Percentiles rank a stretch among this genome's conserved stretches.
These are phyloP conservation scores for Fragilaria crotonensis DNA, from an alignment of 108 stramenopile genomes.

Conservation along the genomic window DNA sequence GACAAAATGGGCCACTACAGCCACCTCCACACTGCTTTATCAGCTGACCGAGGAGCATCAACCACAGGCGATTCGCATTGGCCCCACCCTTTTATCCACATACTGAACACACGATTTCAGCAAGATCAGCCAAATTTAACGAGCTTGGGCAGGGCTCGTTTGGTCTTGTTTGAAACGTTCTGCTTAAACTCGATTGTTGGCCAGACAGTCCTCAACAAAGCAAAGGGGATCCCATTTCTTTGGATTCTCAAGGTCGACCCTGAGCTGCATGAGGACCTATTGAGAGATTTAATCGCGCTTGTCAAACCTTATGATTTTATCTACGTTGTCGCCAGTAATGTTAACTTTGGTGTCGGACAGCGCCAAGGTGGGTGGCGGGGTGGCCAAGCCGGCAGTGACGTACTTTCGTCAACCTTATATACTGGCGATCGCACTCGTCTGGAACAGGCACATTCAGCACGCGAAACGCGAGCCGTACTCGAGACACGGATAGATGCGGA, in stretches of 20 bases:
- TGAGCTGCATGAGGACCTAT: constrained; percentile 29
- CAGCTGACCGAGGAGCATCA: too few relatives aligned
- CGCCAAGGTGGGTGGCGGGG: constrained; percentile 50
- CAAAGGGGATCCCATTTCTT: constrained; percentile 27
- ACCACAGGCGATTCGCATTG: too few relatives aligned
- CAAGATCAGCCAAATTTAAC: constrained; percentile 60
- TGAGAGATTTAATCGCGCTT: constrained; percentile 36
- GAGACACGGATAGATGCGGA: constrained; percentile 83
- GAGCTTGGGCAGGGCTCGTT: constrained; percentile 50
- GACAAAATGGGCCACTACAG: too few relatives aligned
- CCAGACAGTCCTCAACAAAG: constrained; percentile 20
- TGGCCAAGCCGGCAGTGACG: constrained; percentile 40
- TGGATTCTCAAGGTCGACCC: constrained; percentile 87
- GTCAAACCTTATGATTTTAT: constrained; percentile 35
- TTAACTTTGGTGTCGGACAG: constrained; percentile 42
- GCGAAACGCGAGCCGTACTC: constrained; percentile 40
- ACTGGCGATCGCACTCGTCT: constrained; percentile 28
- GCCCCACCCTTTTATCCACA: constrained; percentile 56
- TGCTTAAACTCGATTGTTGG: constrained; percentile 42
- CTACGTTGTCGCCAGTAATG: constrained; percentile 55
- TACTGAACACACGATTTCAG: constrained; percentile 79
- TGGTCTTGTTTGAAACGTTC: constrained; percentile 53
- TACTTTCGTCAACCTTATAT: constrained; percentile 24
- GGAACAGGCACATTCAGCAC: constrained; percentile 37
- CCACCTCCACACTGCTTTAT: too few relatives aligned